phyloP scores from a whole-genome alignment of 768 basidiomycete genomes.

The Mycena galopus region DNA sequence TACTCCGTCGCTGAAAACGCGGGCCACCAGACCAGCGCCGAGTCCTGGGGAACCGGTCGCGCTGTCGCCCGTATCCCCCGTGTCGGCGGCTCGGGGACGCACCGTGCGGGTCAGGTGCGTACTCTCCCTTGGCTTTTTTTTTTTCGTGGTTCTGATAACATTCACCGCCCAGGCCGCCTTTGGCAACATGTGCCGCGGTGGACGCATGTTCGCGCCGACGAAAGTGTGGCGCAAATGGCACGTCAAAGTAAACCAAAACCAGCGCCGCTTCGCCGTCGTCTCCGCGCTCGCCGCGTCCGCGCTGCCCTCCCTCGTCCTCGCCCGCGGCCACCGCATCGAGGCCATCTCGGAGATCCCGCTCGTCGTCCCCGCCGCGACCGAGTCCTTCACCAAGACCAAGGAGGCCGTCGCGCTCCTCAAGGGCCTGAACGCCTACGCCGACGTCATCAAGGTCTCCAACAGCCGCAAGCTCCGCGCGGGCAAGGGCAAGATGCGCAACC shows the following conservation, averaged over 20 bases:
- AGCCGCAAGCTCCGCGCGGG: slow-evolving; percentile 97
- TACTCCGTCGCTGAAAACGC: slow-evolving; percentile 98
- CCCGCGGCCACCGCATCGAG: slow-evolving; percentile 99
- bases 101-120: slow-evolving; percentile 94
- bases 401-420: slow-evolving; percentile 96
- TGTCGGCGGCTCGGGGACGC: slow-evolving; percentile 98
- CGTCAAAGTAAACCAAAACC: slow-evolving; percentile 99
- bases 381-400: slow-evolving; percentile 96
- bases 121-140: slow-evolving; percentile 93
- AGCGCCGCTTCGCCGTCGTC: slow-evolving; percentile 91
- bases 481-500: slow-evolving; percentile 97
- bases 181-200: slow-evolving; percentile 99
- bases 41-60: slow-evolving; percentile 99
- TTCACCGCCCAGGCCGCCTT: slow-evolving; percentile 99
- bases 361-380: slow-evolving; percentile 82
- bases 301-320: slow-evolving; percentile 97
- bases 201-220: slow-evolving; percentile 99
- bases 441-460: slow-evolving; percentile 97
- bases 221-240: slow-evolving; percentile 99
- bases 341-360: slow-evolving; percentile 96
- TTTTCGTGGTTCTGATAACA: slow-evolving; percentile 98
- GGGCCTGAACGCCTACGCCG: slow-evolving; percentile 87
- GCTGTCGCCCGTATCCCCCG: slow-evolving; percentile 99
- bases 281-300: slow-evolving; percentile 98
- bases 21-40: slow-evolving; percentile 98